Evolutionary conservation across 2,329 filamentous ascomycete species (phyloP), one percentile per base, ranked within the genome.

Genomic region (Colletotrichum abscissum): DNA sequence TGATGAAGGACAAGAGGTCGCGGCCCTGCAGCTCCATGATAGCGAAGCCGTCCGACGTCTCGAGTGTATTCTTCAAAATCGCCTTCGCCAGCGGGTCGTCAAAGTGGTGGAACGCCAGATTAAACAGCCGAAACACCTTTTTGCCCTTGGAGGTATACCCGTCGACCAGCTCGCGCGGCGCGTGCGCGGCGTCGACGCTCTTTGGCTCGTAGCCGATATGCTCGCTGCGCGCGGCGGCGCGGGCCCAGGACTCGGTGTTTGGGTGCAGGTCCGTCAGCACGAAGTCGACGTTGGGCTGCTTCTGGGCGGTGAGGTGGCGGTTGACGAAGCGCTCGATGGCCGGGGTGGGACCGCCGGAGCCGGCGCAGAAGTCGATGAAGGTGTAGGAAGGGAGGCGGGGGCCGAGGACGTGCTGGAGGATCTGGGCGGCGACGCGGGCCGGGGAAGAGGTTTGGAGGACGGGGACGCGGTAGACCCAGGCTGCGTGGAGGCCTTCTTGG

Each of bases 11-110:
- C 2, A 85, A 80, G 1, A 91, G 75, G 19, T 85, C 86, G 38
- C 93, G 89, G 76, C 92, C 91, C 80, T 94, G 92, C n/a, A 95
- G 86, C 82, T 95, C 93, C 74, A 95, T 91, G 73, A 95, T 93
- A 9, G 88, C 92, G 76, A 94, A 92, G 0, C 89, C 92, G 74
- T 93, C 88, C 65, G 89, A 88, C 0, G 89, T 93, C 76, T 89
- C 85, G 49, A 94, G 81, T 0, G 92, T 92, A 79, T 93, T 91
- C 65, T 85, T 85, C 38, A 95, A 80, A 35, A 94, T 92, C 9
- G 86, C 85, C 30, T 80, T 82, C 0, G 92, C 93, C 22, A 91
- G 81, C 4, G 83, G 82, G 77, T 95, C 91, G 74, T 91, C 88
- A 76, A 95, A 95, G 82, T 95, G 93, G 81, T 95, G 93, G 78